These are phyloP conservation scores for Solanum pennellii DNA, from an alignment of 257 asterid species.

Conservation along the genomic window DNA sequence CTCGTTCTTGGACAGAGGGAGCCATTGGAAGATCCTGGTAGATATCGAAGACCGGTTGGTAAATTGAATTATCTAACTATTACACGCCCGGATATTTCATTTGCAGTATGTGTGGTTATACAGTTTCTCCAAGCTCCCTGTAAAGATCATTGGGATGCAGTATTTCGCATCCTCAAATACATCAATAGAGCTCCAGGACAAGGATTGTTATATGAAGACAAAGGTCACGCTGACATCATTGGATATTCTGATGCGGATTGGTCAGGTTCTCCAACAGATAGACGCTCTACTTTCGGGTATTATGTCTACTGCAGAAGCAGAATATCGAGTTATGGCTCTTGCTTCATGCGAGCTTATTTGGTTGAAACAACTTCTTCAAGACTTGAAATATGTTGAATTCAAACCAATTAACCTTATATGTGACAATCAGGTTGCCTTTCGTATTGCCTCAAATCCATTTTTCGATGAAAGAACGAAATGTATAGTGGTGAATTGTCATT, in stretches of 20 bases:
- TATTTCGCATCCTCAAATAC: too few relatives aligned
- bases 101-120: background rate
- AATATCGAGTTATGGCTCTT: background rate
- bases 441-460: background rate
- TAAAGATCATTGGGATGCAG: background rate
- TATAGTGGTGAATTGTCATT: background rate
- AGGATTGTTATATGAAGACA: background rate
- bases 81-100: background rate
- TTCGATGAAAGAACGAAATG: background rate
- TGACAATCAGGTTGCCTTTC: background rate
- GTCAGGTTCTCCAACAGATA: background rate
- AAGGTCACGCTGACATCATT: background rate
- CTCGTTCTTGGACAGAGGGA: background rate
- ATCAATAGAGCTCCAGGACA: background rate
- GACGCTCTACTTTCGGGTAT: background rate
- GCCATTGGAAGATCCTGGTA: background rate
- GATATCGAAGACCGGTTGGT: background rate
- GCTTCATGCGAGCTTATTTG: background rate
- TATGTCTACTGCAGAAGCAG: background rate
- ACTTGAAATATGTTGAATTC: background rate
- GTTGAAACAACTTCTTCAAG: background rate
- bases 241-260: background rate
- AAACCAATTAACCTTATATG: background rate
- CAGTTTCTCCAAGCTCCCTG: background rate
- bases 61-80: background rate